Evolutionary conservation across 768 basidiomycete species (phyloP).

Genomic region (Mycena vulgaris): DNA sequence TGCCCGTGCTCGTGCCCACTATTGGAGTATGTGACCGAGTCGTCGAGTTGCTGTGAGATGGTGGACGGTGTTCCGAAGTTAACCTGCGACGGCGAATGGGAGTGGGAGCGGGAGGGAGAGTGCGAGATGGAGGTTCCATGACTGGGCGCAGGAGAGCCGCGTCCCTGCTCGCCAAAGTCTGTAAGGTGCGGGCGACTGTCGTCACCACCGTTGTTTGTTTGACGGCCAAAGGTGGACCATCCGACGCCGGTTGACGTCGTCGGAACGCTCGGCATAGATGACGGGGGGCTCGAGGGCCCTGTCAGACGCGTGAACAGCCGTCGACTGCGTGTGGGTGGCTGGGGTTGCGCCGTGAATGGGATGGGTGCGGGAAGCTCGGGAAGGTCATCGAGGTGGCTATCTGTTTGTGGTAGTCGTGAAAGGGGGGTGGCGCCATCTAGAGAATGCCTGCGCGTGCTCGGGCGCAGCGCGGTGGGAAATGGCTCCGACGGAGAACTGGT

Average conservation of each 20-base stretch:
- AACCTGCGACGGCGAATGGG: slow-evolving; percentile 16
- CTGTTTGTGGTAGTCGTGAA: background rate
- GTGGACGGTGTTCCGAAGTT: slow-evolving; percentile 31
- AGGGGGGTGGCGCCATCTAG: slow-evolving; percentile 18
- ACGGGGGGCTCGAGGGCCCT: slow-evolving; percentile 18
- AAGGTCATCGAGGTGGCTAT: slow-evolving; percentile 17
- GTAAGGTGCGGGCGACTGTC: slow-evolving; percentile 11
- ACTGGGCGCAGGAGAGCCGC: slow-evolving; percentile 35
- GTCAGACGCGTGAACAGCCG: slow-evolving; percentile 26
- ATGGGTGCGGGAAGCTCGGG: slow-evolving; percentile 19
- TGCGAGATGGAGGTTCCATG: slow-evolving; percentile 22
- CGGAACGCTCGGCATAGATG: slow-evolving; percentile 19
- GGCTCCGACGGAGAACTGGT: background rate
- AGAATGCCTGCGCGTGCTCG: slow-evolving; percentile 29
- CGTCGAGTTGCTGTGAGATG: slow-evolving; percentile 30
- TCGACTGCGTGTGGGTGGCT: slow-evolving; percentile 13
- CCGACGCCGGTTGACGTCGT: background rate
- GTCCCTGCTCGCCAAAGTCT: slow-evolving; percentile 31
- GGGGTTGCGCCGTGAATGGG: slow-evolving; percentile 20
- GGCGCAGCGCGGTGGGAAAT: slow-evolving; percentile 29
- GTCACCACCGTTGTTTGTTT: background rate
- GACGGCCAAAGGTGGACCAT: slow-evolving; percentile 40
- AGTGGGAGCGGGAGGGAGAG: slow-evolving; percentile 26
- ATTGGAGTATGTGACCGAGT: slow-evolving; percentile 22
- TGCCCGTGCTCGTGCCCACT: slow-evolving; percentile 33